Base-by-base conservation (phyloP, 1,284 basidiomycete species). In the Ustilago sp. region DNA sequence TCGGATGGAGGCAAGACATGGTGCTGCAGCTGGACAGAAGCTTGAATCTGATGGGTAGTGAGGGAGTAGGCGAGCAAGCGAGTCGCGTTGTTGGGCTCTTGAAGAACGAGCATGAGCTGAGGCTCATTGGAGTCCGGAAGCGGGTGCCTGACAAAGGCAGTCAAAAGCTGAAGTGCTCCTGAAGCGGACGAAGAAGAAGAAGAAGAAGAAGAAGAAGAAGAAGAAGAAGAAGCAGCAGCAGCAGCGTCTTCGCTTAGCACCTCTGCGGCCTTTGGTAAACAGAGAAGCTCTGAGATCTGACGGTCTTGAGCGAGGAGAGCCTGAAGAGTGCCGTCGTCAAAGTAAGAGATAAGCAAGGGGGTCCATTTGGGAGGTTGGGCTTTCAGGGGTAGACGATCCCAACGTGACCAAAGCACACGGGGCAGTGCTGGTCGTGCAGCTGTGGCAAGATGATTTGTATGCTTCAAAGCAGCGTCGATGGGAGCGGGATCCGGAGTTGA, bases 201-300 rank as follows among this genome's bases (percentile, higher is more conserved):
- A n/a, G 9, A 19, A 2, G 47, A 28, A 2, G 63, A 13, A 9
- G 50, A 8, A 9, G 50, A 8, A n/a, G 9, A 19, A 2, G n/a
- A n/a, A n/a, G 58, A n/a, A 12, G 31, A 13, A 17, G 43, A 45
- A 34, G 28, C 12, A 1, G 47, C 15, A 2, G 63, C 7, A 9
- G 50, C 17, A 9, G 17, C 41, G 31, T 41, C 48, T 39, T 56
- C 59, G 43, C 43, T 19, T 2, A 75, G 60, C 1, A 50, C 28
- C 2, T 55, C 23, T 28, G 73, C 57, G 7, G 73, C 73, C 38
- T 63, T 35, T 2, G 69, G 66, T 8, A 77, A 52, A 19, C 41
- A 63, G 4, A 73, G 69, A 13, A 77, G 56, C 70, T 77, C 74
- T 9, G 66, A 63, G 45, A 77, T 62, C 35, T 66, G 53, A n/a